phyloP scores from a whole-genome alignment of 306 rosid genomes.

The Dalbergia oliveri region DNA sequence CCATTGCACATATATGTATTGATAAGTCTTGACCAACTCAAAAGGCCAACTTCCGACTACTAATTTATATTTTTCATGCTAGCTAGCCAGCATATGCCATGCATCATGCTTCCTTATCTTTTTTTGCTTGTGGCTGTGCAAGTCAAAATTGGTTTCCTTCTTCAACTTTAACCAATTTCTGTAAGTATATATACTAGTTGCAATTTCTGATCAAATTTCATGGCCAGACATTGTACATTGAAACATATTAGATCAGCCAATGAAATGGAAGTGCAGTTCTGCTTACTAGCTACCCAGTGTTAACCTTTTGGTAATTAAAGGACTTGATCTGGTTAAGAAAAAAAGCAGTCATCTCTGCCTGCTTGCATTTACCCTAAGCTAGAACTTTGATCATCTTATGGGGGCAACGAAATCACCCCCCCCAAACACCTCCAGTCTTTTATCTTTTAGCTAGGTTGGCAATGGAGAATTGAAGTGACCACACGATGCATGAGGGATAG shows the following conservation, averaged over 20 bases:
- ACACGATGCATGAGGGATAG: not conserved
- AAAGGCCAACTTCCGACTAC: not conserved
- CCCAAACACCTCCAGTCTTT: not conserved
- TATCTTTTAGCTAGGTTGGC: not conserved
- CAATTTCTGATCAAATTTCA: not conserved
- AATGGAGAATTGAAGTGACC: not conserved
- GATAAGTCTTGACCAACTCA: not conserved
- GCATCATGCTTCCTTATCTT: constrained; percentile 7
- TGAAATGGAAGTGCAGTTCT: constrained; percentile 13
- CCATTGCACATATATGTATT: not conserved
- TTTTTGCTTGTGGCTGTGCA: not conserved
- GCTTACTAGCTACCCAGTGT: not conserved
- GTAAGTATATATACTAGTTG: not conserved
- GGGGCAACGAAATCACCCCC: not conserved
- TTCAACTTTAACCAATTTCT: not conserved
- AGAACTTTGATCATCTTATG: constrained; percentile 2
- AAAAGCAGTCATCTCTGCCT: not conserved
- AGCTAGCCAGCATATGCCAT: constrained; percentile 9
- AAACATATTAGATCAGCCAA: not conserved
- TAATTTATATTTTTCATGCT: not conserved
- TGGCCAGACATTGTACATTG: not conserved
- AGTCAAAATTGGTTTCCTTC: constrained; percentile 2
- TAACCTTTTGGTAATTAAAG: not conserved
- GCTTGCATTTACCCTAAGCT: not conserved
- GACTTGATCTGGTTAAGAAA: constrained; percentile 6